These are phyloP conservation scores for Platanthera zijinensis DNA, from an alignment of 106 monocot species.

Conservation along the genomic window DNA sequence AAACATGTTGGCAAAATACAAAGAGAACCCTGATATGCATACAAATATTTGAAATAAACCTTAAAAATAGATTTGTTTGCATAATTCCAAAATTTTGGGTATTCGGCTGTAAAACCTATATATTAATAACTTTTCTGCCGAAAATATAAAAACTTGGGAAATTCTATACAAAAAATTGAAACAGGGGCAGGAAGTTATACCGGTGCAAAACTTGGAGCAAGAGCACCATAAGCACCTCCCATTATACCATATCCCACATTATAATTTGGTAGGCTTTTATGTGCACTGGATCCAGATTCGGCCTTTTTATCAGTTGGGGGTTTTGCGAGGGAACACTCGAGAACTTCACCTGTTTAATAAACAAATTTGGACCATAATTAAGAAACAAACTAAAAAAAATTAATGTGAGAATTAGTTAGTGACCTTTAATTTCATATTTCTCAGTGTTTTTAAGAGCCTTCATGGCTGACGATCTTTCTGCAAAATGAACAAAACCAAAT, in stretches of 20 bases:
- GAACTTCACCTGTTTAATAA: conserved; percentile 50
- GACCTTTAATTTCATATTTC: conserved; percentile 89
- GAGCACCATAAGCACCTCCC: conserved; percentile 39
- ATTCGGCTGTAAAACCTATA: too few species aligned
- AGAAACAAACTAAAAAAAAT: neutral
- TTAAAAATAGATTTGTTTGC: too few species aligned
- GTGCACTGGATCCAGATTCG: conserved; percentile 20
- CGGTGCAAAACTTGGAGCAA: conserved; percentile 43
- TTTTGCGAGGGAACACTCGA: conserved; percentile 91
- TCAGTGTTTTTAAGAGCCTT: conserved; percentile 79
- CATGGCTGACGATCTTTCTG: conserved; percentile 63
- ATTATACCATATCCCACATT: conserved; percentile 25
- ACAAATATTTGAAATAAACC: too few species aligned
- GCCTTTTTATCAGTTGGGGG: conserved; percentile 73
- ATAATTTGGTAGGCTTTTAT: conserved; percentile 48
- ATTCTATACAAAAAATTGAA: too few species aligned
- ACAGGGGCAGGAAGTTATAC: conserved; percentile 12
- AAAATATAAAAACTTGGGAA: too few species aligned
- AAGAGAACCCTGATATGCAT: too few species aligned
- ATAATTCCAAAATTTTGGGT: too few species aligned
- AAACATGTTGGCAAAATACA: too few species aligned
- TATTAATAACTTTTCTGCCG: too few species aligned
- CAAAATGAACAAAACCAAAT: conserved; percentile 95
- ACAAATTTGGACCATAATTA: neutral
- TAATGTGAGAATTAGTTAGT: neutral